Evolutionary conservation across 306 rosid genomes (phyloP).

Genomic region (Argentina anserina): DNA sequence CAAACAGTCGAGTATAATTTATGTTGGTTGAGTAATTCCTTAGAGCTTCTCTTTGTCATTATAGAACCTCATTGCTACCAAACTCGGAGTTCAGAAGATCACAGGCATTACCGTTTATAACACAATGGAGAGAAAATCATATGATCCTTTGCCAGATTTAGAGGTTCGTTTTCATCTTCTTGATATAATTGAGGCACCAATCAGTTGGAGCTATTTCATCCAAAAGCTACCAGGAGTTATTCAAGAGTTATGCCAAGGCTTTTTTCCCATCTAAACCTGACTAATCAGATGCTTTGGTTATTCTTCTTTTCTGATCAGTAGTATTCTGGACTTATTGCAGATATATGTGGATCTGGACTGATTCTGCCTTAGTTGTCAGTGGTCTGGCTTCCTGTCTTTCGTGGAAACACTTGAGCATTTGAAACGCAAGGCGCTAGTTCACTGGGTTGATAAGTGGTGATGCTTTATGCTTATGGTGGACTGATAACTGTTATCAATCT

Average conservation of each 20-base stretch:
- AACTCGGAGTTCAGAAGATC: constrained; percentile 92
- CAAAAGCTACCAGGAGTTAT: not conserved
- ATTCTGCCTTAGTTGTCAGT: not conserved
- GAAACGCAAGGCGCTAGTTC: not conserved
- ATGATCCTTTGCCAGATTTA: constrained; percentile 76
- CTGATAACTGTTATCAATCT: too few relatives aligned
- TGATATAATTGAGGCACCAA: not conserved
- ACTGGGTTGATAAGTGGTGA: not conserved
- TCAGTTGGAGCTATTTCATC: not conserved
- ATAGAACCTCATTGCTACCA: constrained; percentile 89
- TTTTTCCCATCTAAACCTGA: not conserved
- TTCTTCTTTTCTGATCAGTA: constrained; percentile 15
- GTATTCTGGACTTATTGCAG: constrained; percentile 44
- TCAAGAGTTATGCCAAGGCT: not conserved
- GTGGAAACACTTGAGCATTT: not conserved
- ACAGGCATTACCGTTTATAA: constrained; percentile 73
- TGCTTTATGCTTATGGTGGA: not conserved
- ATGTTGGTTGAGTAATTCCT: not conserved
- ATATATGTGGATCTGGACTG: constrained; percentile 71
- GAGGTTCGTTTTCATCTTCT: constrained; percentile 57
- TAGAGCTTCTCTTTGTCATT: constrained; percentile 20
- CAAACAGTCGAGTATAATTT: not conserved
- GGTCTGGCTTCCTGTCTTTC: not conserved
- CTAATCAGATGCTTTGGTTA: not conserved
- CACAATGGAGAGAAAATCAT: constrained; percentile 62